Base-by-base conservation (phyloP, 257 asterid species). In the Ballota nigra region DNA sequence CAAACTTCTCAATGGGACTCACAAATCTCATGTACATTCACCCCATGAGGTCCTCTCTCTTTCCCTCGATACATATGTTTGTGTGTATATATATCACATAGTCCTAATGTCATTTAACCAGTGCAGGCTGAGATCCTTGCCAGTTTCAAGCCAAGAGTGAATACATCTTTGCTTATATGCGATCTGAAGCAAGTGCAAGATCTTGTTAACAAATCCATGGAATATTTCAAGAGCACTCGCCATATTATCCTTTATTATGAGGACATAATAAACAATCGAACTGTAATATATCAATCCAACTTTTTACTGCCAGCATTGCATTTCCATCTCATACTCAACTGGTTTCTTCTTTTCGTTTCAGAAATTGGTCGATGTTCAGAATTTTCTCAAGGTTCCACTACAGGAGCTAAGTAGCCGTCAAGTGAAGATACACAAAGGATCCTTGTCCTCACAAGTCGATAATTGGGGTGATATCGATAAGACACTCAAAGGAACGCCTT, bases 11-110 rank as follows among this genome's bases (percentile, higher is more conserved):
- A 94, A 94, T 49, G 99, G 99, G 80, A 94, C 97, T 19, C 97
- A 94, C 86, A 94, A 91, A 77, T 94, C 99, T 29, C 99, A 94
- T 49, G 96, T 89, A 66, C 99, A 94, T 81, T 88, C 96, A 6
- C 74, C 87, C 38, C 77, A 75, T 20, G 99, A 91, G 97, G 98
- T 94, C 53, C 67, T 69, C 66, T 64, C 23, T 47, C 51, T 26
- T 26, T 19, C 31, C 34, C 8, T 24, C 26, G 6, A 26, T 40
- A 33, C 16, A 22, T 34, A 6, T 61, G 10, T 13, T 4, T 18
- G 6, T 40, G 0, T 57, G 13, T 13, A 19, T 33, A 53, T 61
- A 61, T 34, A 61, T 61, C 67, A 18, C 51, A 3, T n/a, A 40
- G 57, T 62, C 28, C 63, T 53, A 22, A 74, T 22, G 33, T 60